Conservation (phyloP, 2,329 filamentous ascomycete genomes). For the Sporothrix globosa region DNA sequence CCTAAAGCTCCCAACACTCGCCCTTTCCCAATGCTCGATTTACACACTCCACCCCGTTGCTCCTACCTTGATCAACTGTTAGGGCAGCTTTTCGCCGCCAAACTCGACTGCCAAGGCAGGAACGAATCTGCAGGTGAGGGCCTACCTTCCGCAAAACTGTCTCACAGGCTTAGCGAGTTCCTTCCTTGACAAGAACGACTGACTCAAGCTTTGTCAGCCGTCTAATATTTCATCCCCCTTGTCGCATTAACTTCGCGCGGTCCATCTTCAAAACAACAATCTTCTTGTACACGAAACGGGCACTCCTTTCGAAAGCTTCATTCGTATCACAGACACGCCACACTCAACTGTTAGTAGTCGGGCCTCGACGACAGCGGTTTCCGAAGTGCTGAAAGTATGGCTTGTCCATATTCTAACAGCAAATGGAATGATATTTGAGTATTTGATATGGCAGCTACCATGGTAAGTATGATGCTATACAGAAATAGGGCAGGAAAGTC, state of each 20-base stretch:
- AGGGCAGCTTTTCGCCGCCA: neutral
- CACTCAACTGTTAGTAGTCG: neutral
- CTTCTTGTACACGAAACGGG: neutral
- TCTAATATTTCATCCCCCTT: neutral
- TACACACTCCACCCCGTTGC: neutral
- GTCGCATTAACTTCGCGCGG: neutral
- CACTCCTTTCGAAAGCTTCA: neutral
- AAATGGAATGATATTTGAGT: neutral
- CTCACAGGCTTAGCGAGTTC: neutral
- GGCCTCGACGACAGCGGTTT: neutral
- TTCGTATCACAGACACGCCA: neutral
- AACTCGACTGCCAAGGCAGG: neutral
- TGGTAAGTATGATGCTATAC: slow-evolving; percentile 1
- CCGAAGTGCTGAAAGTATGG: neutral
- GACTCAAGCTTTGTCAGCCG: neutral
- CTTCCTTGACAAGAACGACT: neutral
- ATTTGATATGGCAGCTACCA: slow-evolving; percentile 9
- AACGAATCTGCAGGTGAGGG: neutral
- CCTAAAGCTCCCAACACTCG: neutral
- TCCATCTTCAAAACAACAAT: slow-evolving; percentile 3
- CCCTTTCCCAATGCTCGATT: neutral
- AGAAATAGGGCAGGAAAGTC: neutral
- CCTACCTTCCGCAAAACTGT: neutral
- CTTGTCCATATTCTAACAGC: slow-evolving; percentile 9
- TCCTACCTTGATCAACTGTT: neutral